Evolutionary conservation across 2,329 filamentous ascomycete species (phyloP), one percentile per base, ranked within the genome.

Genomic region (Fusarium hostae): DNA sequence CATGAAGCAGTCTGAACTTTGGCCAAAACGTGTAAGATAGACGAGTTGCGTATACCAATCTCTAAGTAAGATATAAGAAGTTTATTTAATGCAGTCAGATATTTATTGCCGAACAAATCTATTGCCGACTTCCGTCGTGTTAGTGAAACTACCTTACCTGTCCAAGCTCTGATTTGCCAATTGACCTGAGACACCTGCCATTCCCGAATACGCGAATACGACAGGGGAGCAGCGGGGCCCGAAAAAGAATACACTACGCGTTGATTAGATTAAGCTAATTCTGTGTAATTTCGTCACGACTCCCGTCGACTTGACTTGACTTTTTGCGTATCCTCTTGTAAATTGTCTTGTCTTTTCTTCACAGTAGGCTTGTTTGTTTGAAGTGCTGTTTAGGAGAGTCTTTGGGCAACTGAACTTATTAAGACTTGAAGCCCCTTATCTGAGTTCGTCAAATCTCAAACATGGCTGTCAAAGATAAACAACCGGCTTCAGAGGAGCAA

Each of bases 391-490:
- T n/a, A n/a, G n/a, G n/a, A n/a, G n/a, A n/a, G n/a, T n/a, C n/a
- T n/a, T n/a, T 16, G 28, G 26, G 34, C 18, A 35, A 7, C 18
- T 7, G 5, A 62, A 48, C 56, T 63, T n/a, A 6, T 9, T 26
- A 44, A 41, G 12, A 11, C 39, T 64, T 61, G 34, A 55, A 28
- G 32, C 41, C 28, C 40, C 54, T 43, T 45, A 26, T 44, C 35
- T 52, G 51, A 60, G 52, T 40, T 56, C 15, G 24, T 67, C 44
- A 51, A 61, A 32, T 35, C 37, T 47, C 55, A 51, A 73, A 28
- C n/a, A 83, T 83, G 82, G 75, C 78, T 9, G 57, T 68, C 56
- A 79, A 79, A 56, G 44, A 75, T 16, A 81, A 79, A 59, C 47
- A 63, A 34, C 51, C 52, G 24, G 59, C 76, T 48, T 71, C 72